Percentiles rank a stretch among this genome's conserved stretches.
These are phyloP conservation scores for Puccinia coronata DNA, from an alignment of 1,284 basidiomycete genomes.

Conservation along the genomic window DNA sequence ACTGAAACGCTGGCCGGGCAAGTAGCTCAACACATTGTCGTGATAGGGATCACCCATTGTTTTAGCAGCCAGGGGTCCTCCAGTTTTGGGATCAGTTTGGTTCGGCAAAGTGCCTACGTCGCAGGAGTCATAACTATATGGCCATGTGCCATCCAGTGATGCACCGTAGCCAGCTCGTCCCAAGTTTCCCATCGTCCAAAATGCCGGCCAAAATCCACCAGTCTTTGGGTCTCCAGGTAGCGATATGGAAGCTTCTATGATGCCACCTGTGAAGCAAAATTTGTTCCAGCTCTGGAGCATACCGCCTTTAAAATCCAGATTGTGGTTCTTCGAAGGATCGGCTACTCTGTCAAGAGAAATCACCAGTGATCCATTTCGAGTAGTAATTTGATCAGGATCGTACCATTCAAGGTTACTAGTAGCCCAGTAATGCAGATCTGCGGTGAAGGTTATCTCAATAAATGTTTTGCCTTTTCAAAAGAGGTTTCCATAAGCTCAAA, in stretches of 20 bases:
- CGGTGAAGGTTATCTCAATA: constrained; percentile 62
- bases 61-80: constrained; percentile 52
- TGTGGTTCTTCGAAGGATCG: constrained; percentile 63
- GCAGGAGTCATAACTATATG: constrained; percentile 70
- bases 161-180: constrained; percentile 79
- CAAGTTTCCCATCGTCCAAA: constrained; percentile 91
- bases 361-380: constrained; percentile 73
- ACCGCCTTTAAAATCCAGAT: constrained; percentile 69
- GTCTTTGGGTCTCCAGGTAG: constrained; percentile 68
- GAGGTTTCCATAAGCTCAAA: background rate
- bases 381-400: constrained; percentile 78
- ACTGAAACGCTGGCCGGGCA: constrained; percentile 62
- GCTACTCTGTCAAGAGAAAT: constrained; percentile 68
- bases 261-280: constrained; percentile 88
- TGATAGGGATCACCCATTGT: constrained; percentile 53
- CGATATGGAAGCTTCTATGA: constrained; percentile 69
- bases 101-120: constrained; percentile 80
- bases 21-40: constrained; percentile 59
- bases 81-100: constrained; percentile 64
- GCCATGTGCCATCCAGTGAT: constrained; percentile 77
- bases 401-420: constrained; percentile 70
- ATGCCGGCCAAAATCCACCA: constrained; percentile 71
- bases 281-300: constrained; percentile 67
- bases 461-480: constrained; percentile 31
- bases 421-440: constrained; percentile 75